These are phyloP conservation scores for Candida sp. DNA, from an alignment of 1,139 yeast species.

Conservation along the genomic window DNA sequence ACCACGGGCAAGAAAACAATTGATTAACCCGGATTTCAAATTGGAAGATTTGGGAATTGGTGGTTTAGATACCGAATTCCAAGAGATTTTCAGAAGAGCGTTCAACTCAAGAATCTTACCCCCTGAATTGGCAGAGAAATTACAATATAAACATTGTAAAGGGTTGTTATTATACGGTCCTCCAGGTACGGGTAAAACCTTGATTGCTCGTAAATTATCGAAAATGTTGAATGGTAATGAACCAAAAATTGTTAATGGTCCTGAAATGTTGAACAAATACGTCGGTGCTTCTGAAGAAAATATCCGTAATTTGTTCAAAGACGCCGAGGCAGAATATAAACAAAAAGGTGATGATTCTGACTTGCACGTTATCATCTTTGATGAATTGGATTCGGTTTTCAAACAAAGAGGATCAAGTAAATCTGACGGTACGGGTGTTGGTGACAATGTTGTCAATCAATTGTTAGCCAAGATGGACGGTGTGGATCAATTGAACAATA, in stretches of 20 bases:
- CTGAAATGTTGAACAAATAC: conserved; percentile 93
- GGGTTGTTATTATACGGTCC: conserved; percentile 93
- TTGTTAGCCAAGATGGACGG: conserved; percentile 98
- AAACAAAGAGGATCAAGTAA: conserved; percentile 93
- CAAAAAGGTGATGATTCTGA: conserved; percentile 93
- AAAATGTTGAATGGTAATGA: conserved; percentile 95
- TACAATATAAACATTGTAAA: conserved; percentile 93
- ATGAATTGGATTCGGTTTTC: conserved; percentile 96
- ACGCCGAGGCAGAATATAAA: conserved; percentile 94
- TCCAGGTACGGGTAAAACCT: conserved; percentile 98
- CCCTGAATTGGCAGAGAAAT: conserved; percentile 85
- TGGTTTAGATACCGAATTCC: conserved; percentile 91
- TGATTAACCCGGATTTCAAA: conserved; percentile 92
- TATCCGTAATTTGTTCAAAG: conserved; percentile 91
- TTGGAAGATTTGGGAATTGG: conserved; percentile 98
- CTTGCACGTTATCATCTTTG: conserved; percentile 92
- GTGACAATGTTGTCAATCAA: conserved; percentile 97
- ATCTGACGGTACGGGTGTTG: conserved; percentile 98
- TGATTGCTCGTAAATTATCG: conserved; percentile 96
- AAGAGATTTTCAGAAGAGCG: conserved; percentile 94
- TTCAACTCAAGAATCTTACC: conserved; percentile 95
- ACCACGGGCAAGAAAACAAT: conserved; percentile 78
- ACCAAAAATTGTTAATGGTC: conserved; percentile 99
- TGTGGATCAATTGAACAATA: conserved; percentile 94
- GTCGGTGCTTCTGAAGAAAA: conserved; percentile 98